These are phyloP conservation scores for Candida koratica DNA, from an alignment of 805 yeast species.

Conservation along the genomic window DNA sequence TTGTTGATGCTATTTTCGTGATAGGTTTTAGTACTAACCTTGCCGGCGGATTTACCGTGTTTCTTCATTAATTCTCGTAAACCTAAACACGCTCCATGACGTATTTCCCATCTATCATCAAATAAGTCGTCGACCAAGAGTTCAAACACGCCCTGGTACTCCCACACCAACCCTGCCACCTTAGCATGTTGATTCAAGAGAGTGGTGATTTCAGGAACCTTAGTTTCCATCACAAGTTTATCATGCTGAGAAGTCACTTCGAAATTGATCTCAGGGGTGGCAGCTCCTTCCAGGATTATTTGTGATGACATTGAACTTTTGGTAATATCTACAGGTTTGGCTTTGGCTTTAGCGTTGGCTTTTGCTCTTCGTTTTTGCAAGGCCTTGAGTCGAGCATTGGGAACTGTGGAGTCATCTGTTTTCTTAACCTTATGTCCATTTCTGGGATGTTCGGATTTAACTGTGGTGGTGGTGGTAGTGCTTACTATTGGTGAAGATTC, in stretches of 20 bases:
- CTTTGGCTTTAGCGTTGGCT: slow-evolving; percentile 54
- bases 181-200: slow-evolving; percentile 66
- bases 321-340: slow-evolving; percentile 60
- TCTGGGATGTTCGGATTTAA: slow-evolving; percentile 8
- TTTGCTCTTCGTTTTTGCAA: slow-evolving; percentile 92
- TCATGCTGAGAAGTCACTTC: slow-evolving; percentile 75
- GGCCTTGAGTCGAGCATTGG: slow-evolving; percentile 81
- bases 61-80: slow-evolving; percentile 76
- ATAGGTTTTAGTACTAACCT: slow-evolving; percentile 58
- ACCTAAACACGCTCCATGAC: slow-evolving; percentile 96
- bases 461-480: not conserved
- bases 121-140: slow-evolving; percentile 73
- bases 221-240: slow-evolving; percentile 80
- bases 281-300: slow-evolving; percentile 38
- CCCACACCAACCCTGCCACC: slow-evolving; percentile 81
- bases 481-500: slow-evolving; percentile 3
- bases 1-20: slow-evolving; percentile 66
- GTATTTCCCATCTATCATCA: slow-evolving; percentile 84
- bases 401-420: slow-evolving; percentile 14
- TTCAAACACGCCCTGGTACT: slow-evolving; percentile 89
- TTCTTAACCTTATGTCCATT: too few species aligned
- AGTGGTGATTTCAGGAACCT: slow-evolving; percentile 59
- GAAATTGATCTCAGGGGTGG: slow-evolving; percentile 28
- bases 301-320: slow-evolving; percentile 64
- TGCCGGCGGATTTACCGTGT: slow-evolving; percentile 85